Base-by-base conservation (phyloP, 257 asterid genomes). In the Cruciata laevipes region DNA sequence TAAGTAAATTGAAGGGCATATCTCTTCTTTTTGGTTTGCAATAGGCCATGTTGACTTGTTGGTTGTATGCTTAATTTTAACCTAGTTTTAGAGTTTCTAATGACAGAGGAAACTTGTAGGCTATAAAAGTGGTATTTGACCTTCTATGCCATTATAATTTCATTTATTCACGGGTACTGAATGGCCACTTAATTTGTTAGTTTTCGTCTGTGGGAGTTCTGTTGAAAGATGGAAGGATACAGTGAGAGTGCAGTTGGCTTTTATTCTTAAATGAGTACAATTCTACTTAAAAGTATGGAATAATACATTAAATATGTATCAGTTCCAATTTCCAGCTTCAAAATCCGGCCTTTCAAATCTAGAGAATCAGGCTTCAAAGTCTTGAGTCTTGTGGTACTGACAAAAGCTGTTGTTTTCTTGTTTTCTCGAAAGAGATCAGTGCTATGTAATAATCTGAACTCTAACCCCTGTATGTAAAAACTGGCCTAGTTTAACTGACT, bases 1-100 rank as follows among this genome's bases (percentile, higher is more conserved):
- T 71, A 69, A 66, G 56, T 53, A 63, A 63, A 67, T 63, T 35
- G 63, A 55, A 61, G 63, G 68, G 32, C 38, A 47, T 71, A 65
- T 51, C 55, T 62, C 65, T 61, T 61, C 23, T 5, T 73, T 47
- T 23, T 77, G 66, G 71, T 31, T 76, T 69, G 59, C 25, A 3
- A 37, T 47, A 38, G 24, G 33, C n/a, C 25, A 25, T 20, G 21
- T 24, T 68, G 33, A 16, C 57, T 61, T 24, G 53, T 66, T 1
- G 11, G 59, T 59, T 35, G 18, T 21, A 37, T 5, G 24, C 17
- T 16, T 44, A 25, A 52, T 40, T n/a, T 24, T 17, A 13, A 40
- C 13, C 30, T 40, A 37, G 57, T 64, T 38, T 35, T 64, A 13
- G 56, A 7, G 59, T 24, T 17, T 27, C n/a, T 9, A 16, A 33